Conservation (phyloP, 2,329 filamentous ascomycete species). For the Dactylella cylindrospora region DNA sequence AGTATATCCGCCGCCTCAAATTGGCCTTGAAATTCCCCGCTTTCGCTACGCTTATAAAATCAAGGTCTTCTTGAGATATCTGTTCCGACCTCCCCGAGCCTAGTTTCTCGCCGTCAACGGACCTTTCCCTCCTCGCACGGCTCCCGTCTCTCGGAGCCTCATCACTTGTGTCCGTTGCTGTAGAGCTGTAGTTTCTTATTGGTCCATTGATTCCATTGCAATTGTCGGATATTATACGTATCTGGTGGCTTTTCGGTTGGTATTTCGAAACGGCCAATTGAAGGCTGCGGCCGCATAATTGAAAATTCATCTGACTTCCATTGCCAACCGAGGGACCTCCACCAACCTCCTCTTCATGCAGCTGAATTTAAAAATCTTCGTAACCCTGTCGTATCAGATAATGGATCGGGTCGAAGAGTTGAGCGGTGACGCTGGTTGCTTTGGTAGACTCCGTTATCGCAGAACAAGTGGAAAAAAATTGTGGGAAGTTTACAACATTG, state of each 20-base stretch:
- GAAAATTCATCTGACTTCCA: conserved; percentile 44
- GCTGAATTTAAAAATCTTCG: too few species aligned
- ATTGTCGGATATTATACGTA: conserved; percentile 3
- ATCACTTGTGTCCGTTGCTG: background rate
- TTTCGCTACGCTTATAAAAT: conserved; percentile 16
- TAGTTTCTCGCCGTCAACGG: too few species aligned
- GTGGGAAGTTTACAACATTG: too few species aligned
- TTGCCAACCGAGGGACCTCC: conserved; percentile 31
- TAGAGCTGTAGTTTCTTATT: too few species aligned
- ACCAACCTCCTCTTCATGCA: conserved; percentile 24
- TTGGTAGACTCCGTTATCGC: too few species aligned
- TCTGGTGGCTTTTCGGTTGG: conserved; percentile 6
- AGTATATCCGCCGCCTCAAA: conserved; percentile 16
- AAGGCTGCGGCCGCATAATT: conserved; percentile 43
- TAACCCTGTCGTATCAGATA: too few species aligned
- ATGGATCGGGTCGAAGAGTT: too few species aligned
- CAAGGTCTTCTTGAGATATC: conserved; percentile 19
- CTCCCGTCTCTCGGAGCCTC: too few species aligned
- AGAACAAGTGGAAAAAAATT: too few species aligned
- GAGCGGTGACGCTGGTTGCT: too few species aligned
- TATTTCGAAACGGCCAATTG: conserved; percentile 41
- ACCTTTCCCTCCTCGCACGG: too few species aligned
- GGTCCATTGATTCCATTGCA: background rate
- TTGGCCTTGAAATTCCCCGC: conserved; percentile 12
- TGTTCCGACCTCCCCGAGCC: background rate